Percentiles rank a stretch among this genome's conserved stretches.
Evolutionary conservation across 306 rosid species (phyloP).

Genomic region (Acacia acuminata): DNA sequence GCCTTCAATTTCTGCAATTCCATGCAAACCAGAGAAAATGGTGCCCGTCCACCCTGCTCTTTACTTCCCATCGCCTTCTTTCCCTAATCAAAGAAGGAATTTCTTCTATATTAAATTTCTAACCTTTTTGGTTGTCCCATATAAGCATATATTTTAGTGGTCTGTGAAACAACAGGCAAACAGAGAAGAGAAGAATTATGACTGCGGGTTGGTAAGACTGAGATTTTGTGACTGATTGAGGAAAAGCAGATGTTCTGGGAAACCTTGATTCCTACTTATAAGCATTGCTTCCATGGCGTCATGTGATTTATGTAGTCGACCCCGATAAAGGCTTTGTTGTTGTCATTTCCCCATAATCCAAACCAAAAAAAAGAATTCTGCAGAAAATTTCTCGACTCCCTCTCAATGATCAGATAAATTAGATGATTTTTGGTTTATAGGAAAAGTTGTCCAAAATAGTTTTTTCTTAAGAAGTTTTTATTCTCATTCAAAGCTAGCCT

Average conservation of each 20-base stretch:
- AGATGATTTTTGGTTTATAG: background rate
- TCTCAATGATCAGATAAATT: background rate
- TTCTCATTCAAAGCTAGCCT: background rate
- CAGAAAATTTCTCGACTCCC: background rate
- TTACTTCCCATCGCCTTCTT: no score
- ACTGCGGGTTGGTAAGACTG: background rate
- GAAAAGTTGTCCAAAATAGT: background rate
- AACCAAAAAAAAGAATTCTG: background rate
- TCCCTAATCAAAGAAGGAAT: no score
- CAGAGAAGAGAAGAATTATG: no score
- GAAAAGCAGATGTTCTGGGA: slow-evolving; percentile 6
- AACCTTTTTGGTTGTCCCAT: no score
- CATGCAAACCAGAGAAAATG: no score
- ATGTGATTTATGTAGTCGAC: no score
- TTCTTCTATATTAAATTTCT: no score
- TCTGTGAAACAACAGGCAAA: no score
- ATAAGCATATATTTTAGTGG: no score
- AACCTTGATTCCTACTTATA: background rate
- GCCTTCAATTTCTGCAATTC: background rate
- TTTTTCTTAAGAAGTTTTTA: background rate
- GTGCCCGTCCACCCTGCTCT: no score
- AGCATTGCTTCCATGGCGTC: no score
- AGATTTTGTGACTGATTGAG: slow-evolving; percentile 4
- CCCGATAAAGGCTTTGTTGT: no score
- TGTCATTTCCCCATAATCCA: background rate